Percentiles rank a stretch among this genome's conserved stretches.
These are phyloP conservation scores for Elsinoe fawcettii DNA, from an alignment of 2,329 filamentous ascomycete genomes.

Conservation along the genomic window DNA sequence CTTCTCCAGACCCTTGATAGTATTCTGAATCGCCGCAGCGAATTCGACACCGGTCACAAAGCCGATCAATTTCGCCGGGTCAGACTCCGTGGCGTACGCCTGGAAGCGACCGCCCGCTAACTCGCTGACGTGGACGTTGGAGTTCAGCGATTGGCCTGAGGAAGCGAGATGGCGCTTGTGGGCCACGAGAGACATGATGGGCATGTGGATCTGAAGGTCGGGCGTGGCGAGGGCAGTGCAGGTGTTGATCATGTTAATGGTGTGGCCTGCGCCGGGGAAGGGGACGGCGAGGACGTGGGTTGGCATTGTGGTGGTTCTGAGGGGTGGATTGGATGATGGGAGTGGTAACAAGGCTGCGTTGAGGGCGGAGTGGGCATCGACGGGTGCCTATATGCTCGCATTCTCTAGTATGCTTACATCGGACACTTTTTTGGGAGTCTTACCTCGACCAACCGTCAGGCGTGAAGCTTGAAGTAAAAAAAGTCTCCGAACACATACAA, in stretches of 20 bases:
- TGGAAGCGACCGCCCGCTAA: not conserved
- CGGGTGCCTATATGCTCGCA: not conserved
- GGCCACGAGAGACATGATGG: not conserved
- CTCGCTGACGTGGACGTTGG: not conserved
- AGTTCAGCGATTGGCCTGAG: not conserved
- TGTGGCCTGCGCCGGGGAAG: not conserved
- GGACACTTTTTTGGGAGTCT: not conserved
- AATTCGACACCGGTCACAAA: not conserved
- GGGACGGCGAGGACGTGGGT: not conserved
- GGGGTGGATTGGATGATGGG: not conserved
- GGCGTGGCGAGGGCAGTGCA: not conserved
- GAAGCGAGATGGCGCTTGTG: not conserved
- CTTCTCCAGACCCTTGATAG: not conserved
- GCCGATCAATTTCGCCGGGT: not conserved
- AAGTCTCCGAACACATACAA: not conserved
- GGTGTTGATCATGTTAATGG: conserved; percentile 5
- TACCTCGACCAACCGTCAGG: not conserved
- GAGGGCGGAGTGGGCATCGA: no score
- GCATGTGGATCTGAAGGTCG: not conserved
- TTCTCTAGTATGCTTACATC: not conserved
- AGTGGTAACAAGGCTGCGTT: not conserved
- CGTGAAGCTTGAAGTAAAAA: not conserved
- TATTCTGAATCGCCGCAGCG: not conserved
- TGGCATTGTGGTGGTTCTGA: not conserved
- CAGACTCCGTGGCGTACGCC: not conserved